These are phyloP conservation scores for Termitomyces sp. DNA, from an alignment of 768 basidiomycete genomes.

Conservation along the genomic window DNA sequence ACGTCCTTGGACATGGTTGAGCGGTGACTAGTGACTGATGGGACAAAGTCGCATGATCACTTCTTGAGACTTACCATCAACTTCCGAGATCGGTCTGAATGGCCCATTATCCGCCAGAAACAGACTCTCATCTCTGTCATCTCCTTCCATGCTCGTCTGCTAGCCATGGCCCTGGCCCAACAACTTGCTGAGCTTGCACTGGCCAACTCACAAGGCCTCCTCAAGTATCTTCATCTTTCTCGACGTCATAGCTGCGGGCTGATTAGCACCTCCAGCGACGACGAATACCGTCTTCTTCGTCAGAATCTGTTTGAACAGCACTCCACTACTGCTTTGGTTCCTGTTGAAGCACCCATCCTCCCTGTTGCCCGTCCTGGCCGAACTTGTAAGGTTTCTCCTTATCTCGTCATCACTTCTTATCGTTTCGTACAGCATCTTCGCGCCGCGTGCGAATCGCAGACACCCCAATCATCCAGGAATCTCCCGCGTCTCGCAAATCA, in stretches of 20 bases:
- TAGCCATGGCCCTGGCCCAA: slow-evolving; percentile 48
- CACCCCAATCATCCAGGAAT: slow-evolving; percentile 3
- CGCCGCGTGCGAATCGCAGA: slow-evolving; percentile 6
- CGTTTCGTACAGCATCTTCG: slow-evolving; percentile 1
- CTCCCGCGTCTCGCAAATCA: slow-evolving; percentile 6
- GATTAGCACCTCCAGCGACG: slow-evolving; percentile 43
- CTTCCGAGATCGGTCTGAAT: slow-evolving; percentile 11
- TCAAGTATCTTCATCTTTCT: slow-evolving; percentile 38
- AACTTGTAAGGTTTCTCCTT: slow-evolving; percentile 6
- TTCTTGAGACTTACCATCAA: slow-evolving; percentile 2
- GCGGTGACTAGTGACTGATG: slow-evolving; percentile 12
- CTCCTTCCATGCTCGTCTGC: slow-evolving; percentile 13
- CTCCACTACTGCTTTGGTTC: slow-evolving; percentile 27
- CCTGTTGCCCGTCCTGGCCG: slow-evolving; percentile 19
- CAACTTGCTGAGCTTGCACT: slow-evolving; percentile 63
- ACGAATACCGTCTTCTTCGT: slow-evolving; percentile 67
- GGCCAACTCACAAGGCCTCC: slow-evolving; percentile 61
- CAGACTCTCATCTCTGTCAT: background rate
- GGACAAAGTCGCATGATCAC: slow-evolving; percentile 12
- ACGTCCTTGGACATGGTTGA: slow-evolving; percentile 21
- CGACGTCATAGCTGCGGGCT: background rate
- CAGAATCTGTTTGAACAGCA: slow-evolving; percentile 65
- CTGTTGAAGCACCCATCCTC: slow-evolving; percentile 24
- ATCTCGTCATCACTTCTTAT: background rate
- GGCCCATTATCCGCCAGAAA: background rate